Conservation (phyloP, 371 early-diverging fungal species). For the Mucor circinelloides region DNA sequence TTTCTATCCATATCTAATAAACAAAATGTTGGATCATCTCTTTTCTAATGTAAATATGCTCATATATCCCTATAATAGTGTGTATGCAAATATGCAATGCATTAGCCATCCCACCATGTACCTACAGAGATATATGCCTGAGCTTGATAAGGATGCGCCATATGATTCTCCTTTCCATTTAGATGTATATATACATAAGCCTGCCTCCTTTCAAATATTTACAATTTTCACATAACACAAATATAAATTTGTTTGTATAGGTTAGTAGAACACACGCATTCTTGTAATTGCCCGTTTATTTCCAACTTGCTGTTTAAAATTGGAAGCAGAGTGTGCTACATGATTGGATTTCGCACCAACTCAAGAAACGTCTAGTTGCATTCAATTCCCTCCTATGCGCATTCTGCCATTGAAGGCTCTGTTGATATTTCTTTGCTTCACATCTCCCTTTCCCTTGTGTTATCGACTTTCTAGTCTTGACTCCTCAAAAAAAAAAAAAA, state of each 20-base stretch:
- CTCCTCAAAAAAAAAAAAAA: neutral
- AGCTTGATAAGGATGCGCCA: neutral
- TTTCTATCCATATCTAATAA: neutral
- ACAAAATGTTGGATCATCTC: neutral
- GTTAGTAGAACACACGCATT: neutral
- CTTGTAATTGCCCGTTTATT: neutral
- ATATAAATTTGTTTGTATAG: neutral
- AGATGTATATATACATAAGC: neutral
- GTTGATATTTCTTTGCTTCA: neutral
- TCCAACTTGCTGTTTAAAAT: neutral
- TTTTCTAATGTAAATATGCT: neutral
- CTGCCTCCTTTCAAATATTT: neutral
- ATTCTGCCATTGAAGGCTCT: neutral
- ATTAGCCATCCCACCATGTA: neutral
- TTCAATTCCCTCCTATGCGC: neutral
- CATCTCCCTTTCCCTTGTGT: neutral
- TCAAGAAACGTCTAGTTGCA: neutral
- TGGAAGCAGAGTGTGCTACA: neutral
- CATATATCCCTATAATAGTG: neutral
- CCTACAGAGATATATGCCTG: neutral
- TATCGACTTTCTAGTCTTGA: neutral
- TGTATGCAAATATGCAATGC: neutral
- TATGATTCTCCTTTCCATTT: neutral
- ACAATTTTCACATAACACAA: neutral
- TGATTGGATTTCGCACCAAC: neutral